A percentile compares a stretch with the other conserved stretches of the same genome.
phyloP scores from a whole-genome alignment of 257 asterid species.

The Gynochthodes officinalis region DNA sequence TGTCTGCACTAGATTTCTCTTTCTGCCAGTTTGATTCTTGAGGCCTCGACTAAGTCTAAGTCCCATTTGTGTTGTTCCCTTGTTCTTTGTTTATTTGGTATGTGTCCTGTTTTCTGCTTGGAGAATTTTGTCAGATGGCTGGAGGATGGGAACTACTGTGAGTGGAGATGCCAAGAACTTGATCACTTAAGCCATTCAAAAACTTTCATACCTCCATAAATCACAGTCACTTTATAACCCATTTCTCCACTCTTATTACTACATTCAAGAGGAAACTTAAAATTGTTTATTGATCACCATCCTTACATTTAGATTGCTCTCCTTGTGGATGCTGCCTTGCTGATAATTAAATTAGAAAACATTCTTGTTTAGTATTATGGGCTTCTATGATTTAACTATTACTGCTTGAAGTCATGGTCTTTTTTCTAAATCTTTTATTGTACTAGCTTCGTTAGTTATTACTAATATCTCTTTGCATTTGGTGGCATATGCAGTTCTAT shows the following conservation, averaged over 20 bases:
- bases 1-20: background rate
- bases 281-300: background rate
- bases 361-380: background rate
- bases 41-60: background rate
- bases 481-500: constrained; percentile 61
- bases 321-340: background rate
- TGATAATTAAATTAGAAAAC: background rate
- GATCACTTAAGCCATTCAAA: background rate
- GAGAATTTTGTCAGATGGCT: background rate
- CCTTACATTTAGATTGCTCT: background rate
- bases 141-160: background rate
- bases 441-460: background rate
- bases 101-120: background rate
- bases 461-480: background rate
- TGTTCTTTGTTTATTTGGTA: background rate
- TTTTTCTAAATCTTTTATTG: background rate
- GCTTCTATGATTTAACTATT: background rate
- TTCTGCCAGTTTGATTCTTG: background rate
- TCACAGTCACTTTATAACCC: background rate
- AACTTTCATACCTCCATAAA: background rate
- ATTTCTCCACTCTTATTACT: background rate
- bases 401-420: background rate
- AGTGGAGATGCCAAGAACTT: background rate
- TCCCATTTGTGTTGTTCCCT: background rate
- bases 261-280: background rate